Base-by-base conservation (phyloP, 495 filamentous ascomycete species). In the Hypomontagnella submonticulosa region DNA sequence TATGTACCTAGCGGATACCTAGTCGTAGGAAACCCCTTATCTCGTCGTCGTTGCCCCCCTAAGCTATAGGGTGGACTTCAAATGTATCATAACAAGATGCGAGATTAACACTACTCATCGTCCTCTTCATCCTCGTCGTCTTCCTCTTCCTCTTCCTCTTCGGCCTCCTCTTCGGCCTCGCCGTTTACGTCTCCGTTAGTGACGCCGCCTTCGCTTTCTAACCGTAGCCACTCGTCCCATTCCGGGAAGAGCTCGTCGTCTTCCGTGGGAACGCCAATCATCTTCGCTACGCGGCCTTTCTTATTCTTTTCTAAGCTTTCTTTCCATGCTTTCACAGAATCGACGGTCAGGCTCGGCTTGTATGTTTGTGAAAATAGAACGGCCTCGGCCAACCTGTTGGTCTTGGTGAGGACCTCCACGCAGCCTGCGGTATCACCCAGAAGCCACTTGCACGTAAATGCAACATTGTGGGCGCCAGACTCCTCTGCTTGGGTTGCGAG, bases 241-340 rank as follows among this genome's bases (percentile, higher is more conserved):
- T 97, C 92, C 0, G 94, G 93, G 80, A 97, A 99, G 51, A 99
- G 80, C 38, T 97, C 95, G 44, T 89, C 90, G 68, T 99, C 95
- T 42, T 93, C 89, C 4, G 81, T 82, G 0, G 95, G 95, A n/a
- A 93, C 82, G 58, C 90, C 95, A 53, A 98, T 83, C 60, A 90
- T 85, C 74, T 92, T 87, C 10, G 88, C 85, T 4, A 97, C 88
- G 65, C 94, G 93, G 12, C 85, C 85, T 81, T 95, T 96, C 71
- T 93, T 92, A 48, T 77, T 78, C 74, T 88, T 87, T 74, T 96
- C 93, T 38, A 97, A 77, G 23, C 83, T 85, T 30, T 84, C 81
- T 76, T 97, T 97, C 95, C 93, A 97, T 58, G 83, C 75, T 11
- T 77, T 76, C 4, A 91, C 91, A 13, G 93, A 79, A n/a, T 81